Conservation (phyloP, 371 early-diverging fungal genomes). For the Mycotypha africana region DNA sequence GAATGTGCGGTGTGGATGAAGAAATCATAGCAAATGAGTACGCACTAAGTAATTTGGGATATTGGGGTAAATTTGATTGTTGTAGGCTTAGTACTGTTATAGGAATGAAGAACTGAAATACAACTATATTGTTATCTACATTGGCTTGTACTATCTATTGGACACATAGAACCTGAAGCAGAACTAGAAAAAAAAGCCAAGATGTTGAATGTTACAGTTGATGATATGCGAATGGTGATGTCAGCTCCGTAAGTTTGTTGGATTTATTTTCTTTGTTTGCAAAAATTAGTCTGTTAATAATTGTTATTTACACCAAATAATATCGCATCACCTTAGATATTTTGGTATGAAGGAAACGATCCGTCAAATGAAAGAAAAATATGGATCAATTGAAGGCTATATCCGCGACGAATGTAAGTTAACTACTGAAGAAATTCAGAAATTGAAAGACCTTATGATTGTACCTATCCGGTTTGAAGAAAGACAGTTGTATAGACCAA, state of each 20-base stretch:
- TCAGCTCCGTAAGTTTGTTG: constrained; percentile 45
- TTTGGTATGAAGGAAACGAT: constrained; percentile 43
- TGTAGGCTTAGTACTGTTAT: not conserved
- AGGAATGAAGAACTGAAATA: no score
- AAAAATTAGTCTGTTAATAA: no score
- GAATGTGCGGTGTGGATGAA: constrained; percentile 68
- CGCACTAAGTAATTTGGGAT: constrained; percentile 49
- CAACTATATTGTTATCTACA: no score
- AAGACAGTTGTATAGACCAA: constrained; percentile 34
- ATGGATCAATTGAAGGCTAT: constrained; percentile 25
- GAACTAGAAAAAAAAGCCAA: constrained; percentile 33
- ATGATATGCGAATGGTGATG: constrained; percentile 38
- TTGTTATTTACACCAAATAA: not conserved
- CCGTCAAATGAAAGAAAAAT: constrained; percentile 17
- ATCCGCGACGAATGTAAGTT: constrained; percentile 29
- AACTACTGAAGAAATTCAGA: constrained; percentile 23
- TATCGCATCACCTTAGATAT: constrained; percentile 19
- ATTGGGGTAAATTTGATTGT: constrained; percentile 33
- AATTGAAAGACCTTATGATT: constrained; percentile 33
- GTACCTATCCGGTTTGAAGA: constrained; percentile 44
- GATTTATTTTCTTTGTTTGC: not conserved
- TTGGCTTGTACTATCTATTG: not conserved
- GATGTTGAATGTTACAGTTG: constrained; percentile 22
- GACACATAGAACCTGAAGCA: constrained; percentile 30
- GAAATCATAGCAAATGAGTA: constrained; percentile 77